Base-by-base conservation (phyloP, 768 basidiomycete genomes). In the Leccinellum luteum region DNA sequence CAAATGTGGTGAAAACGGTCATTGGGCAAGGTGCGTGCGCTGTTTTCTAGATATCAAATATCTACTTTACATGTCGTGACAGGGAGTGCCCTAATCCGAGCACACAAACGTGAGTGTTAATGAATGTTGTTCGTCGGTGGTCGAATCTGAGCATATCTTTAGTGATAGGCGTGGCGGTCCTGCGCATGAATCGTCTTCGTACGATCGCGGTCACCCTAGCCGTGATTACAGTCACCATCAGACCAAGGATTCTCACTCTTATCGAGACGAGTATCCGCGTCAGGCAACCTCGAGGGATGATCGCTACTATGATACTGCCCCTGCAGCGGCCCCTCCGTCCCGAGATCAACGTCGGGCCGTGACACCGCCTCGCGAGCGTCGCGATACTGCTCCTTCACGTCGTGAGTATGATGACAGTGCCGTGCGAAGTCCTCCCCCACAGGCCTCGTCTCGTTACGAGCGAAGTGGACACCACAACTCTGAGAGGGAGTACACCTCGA, bases 1-100 rank as follows among this genome's bases (percentile, higher is more conserved):
- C 75, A 91, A 84, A 64, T 94, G 92, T 54, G 92, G 89, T 23
- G 84, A 89, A 65, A 78, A 81, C 73, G 92, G 92, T 28, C 92
- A 94, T 71, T 94, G 92, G 91, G 92, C 92, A 25, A 87, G 91
- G 91, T 90, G 61, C 48, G 82, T 73, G 54, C 30, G 30, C 21
- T 17, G 3, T 48, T 48, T 25, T 43, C 19, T 0, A n/a, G 12
- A 3, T 21, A 14, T 34, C n/a, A 51, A 27, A 55, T 41, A 4
- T 25, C 12, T 31, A 13, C 45, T 34, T 64, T 6, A 63, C 52
- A 53, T 34, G 54, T n/a, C 23, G 54, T 35, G 6, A 27, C 47
- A 92, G 90, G 68, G 90, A 92, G 71, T 92, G 90, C 61, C 85
- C 87, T 10, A 86, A 83, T 62, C 75, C 74, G 49, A 69, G 74